phyloP scores from a whole-genome alignment of 495 filamentous ascomycete genomes.

The Hyaloscypha variabilis region DNA sequence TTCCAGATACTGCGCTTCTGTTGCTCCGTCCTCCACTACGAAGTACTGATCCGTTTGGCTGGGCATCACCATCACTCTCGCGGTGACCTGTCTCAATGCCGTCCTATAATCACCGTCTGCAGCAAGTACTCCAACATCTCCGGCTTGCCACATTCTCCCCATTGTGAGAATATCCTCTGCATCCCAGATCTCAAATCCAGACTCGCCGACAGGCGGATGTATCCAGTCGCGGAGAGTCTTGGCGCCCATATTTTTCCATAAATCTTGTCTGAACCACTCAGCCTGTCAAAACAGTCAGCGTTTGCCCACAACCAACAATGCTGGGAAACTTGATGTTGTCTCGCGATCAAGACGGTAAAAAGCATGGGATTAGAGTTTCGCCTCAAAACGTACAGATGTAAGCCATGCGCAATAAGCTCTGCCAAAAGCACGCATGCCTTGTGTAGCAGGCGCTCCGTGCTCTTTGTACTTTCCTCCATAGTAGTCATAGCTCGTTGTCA shows the following conservation, averaged over 20 bases:
- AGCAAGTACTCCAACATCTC: constrained; percentile 38
- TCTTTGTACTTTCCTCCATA: constrained; percentile 38
- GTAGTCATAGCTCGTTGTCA: constrained; percentile 46
- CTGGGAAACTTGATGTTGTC: background rate
- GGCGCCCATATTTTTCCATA: constrained; percentile 41
- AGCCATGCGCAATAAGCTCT: constrained; percentile 48
- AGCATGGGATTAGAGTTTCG: background rate
- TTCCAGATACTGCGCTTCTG: constrained; percentile 43
- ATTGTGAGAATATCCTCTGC: constrained; percentile 45
- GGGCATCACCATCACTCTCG: constrained; percentile 47
- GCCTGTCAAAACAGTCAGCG: constrained; percentile 12
- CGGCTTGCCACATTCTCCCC: constrained; percentile 48
- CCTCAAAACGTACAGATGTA: constrained; percentile 15
- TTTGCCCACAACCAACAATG: background rate
- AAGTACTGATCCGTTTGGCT: constrained; percentile 50
- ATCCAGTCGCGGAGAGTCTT: constrained; percentile 39
- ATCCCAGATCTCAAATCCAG: constrained; percentile 39
- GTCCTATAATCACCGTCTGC: constrained; percentile 39
- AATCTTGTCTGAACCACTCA: constrained; percentile 44
- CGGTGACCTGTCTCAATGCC: constrained; percentile 42
- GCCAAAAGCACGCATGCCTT: constrained; percentile 44
- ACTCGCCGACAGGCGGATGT: constrained; percentile 35
- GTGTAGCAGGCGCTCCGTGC: constrained; percentile 29
- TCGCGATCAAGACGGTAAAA: background rate
- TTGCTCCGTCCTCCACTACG: constrained; percentile 42